Conservation (phyloP, 2,329 filamentous ascomycete genomes). For the Aspergillus ustus region DNA sequence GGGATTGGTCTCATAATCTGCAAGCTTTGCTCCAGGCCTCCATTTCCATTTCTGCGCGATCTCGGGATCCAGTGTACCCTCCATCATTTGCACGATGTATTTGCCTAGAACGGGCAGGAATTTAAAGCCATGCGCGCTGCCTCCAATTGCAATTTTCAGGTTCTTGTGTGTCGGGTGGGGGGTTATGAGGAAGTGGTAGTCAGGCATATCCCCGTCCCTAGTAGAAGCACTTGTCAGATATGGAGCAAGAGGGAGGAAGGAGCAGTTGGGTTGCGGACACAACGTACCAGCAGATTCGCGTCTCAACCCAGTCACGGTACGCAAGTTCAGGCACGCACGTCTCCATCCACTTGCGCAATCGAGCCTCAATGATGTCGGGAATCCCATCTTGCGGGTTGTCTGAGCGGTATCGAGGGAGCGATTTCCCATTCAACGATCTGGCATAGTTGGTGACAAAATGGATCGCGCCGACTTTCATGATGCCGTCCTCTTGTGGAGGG, state of each 20-base stretch:
- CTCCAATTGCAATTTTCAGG: not conserved
- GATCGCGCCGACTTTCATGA: constrained; percentile 11
- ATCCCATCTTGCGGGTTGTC: constrained; percentile 5
- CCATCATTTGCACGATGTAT: constrained; percentile 46
- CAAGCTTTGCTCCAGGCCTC: not conserved
- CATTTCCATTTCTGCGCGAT: constrained; percentile 7
- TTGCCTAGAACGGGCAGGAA: constrained; percentile 69
- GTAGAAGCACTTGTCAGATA: not conserved
- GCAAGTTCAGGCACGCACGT: constrained; percentile 5
- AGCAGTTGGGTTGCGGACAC: no score
- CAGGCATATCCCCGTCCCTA: constrained; percentile 19
- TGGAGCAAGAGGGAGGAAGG: not conserved
- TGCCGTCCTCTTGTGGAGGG: constrained; percentile 30
- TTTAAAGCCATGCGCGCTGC: constrained; percentile 61
- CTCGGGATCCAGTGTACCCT: constrained; percentile 7
- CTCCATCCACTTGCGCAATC: constrained; percentile 6
- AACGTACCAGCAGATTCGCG: constrained; percentile 5
- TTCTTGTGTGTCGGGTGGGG: not conserved
- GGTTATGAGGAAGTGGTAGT: not conserved
- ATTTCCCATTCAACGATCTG: not conserved
- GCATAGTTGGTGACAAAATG: constrained; percentile 14
- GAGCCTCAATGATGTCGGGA: constrained; percentile 8
- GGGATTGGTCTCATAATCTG: constrained; percentile 7
- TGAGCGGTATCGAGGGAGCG: constrained; percentile 11
- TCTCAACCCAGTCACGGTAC: constrained; percentile 2